These are phyloP conservation scores for Agroathelia rolfsii DNA, from an alignment of 1,284 basidiomycete genomes.

Conservation along the genomic window DNA sequence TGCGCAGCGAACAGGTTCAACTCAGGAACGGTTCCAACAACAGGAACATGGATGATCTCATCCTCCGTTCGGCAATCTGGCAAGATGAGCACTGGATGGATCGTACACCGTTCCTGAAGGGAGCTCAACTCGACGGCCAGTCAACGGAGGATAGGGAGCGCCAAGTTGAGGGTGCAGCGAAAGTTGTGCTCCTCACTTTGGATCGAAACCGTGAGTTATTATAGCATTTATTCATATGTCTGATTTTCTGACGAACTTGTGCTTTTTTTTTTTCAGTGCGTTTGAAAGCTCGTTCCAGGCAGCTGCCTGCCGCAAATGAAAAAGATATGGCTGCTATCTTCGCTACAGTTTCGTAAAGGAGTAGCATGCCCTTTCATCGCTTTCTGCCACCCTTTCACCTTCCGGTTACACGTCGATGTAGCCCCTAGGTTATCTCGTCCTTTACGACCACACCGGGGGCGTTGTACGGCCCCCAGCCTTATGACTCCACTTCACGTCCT, in stretches of 20 bases:
- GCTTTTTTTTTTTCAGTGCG: slow-evolving; percentile 40
- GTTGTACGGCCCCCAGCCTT: no score
- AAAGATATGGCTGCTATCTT: slow-evolving; percentile 62
- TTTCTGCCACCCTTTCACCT: no score
- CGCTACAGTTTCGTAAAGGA: slow-evolving; percentile 25
- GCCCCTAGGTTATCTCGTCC: no score
- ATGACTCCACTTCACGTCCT: no score
- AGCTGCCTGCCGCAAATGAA: slow-evolving; percentile 69
- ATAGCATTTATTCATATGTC: slow-evolving; percentile 8
- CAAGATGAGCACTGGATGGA: slow-evolving; percentile 90
- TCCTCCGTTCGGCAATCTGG: slow-evolving; percentile 86
- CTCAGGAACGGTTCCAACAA: slow-evolving; percentile 54
- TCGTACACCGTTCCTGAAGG: slow-evolving; percentile 61
- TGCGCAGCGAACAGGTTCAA: slow-evolving; percentile 81
- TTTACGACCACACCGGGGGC: no score
- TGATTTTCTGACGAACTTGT: slow-evolving; percentile 12
- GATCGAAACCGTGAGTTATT: slow-evolving; percentile 79
- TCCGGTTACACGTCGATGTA: no score
- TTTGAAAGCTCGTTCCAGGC: slow-evolving; percentile 74
- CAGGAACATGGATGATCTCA: slow-evolving; percentile 89
- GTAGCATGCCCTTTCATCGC: no score
- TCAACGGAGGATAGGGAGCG: no score
- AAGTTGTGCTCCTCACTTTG: slow-evolving; percentile 83
- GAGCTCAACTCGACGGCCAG: slow-evolving; percentile 22
- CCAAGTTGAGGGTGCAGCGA: no score